Conservation (phyloP, 306 rosid species). For the Phaseolus lunatus region DNA sequence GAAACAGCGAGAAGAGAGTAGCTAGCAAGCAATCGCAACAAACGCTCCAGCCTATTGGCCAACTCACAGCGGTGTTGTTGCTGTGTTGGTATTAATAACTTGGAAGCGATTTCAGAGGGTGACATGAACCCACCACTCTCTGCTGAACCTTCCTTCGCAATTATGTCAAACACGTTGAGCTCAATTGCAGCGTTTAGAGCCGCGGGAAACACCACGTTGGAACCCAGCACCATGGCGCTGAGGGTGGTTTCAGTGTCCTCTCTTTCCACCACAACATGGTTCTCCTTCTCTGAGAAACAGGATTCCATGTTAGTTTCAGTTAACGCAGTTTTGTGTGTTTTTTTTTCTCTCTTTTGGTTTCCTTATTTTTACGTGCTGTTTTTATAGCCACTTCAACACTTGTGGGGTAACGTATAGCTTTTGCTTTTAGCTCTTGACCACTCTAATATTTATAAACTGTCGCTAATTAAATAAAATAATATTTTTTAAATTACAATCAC, state of each 20-base stretch:
- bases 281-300: background rate
- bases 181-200: conserved; percentile 50
- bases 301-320: background rate
- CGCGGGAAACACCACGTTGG: conserved; percentile 41
- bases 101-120: conserved; percentile 37
- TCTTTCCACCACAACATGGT: conserved; percentile 10
- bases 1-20: conserved; percentile 40
- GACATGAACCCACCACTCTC: conserved; percentile 37
- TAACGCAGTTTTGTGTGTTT: background rate
- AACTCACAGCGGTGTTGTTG: conserved; percentile 19
- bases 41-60: conserved; percentile 37
- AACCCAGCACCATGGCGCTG: conserved; percentile 38
- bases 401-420: background rate
- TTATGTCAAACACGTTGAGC: conserved; percentile 46
- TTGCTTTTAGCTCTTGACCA: background rate
- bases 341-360: background rate
- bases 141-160: conserved; percentile 22
- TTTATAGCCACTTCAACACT: background rate
- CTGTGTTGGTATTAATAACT: conserved; percentile 6
- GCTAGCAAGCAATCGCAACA: conserved; percentile 41
- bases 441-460: background rate
- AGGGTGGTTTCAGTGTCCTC: background rate
- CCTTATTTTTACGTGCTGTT: background rate
- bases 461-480: background rate
- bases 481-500: no score